Evolutionary conservation across 495 filamentous ascomycete genomes (phyloP), one percentile per base, ranked within the genome.

Genomic region (Stereocaulon alpinum): DNA sequence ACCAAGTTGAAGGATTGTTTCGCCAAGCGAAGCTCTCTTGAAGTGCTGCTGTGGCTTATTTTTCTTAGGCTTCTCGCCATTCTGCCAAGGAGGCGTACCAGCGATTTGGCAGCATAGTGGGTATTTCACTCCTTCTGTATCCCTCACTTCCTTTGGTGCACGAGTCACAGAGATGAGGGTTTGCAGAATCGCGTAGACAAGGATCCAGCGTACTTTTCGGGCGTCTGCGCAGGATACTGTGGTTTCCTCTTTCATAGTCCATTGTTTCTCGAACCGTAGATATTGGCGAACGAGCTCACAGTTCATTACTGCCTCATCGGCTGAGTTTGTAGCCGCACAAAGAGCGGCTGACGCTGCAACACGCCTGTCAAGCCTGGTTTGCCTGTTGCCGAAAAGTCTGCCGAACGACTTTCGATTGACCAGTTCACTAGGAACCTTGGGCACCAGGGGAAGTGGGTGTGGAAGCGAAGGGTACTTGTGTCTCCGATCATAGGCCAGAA

Each of bases 161-260:
- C 85, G 83, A 11, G 84, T 77, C 34, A 88, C 77, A 40, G 76
- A 80, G 3, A 84, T 84, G 1, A 89, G 76, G 0, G 80, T 82
- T 66, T 91, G 87, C n/a, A 91, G 70, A n/a, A 86, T 75, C 30
- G 82, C 80, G 68, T 91, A 91, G 32, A 90, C 77, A 15, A 89
- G 68, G 4, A 88, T 74, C 87, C 87, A 91, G 48, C 87, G 82
- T 24, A 83, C 82, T 52, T 80, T 79, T 1, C 84, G 79, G 12
- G 82, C 83, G 7, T 75, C 76, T 40, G 72, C 76, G 12, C 79
- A 82, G 41, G 81, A 74, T 0, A 78, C 66, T 48, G 72, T 71
- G 45, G 76, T 69, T 37, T 75, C 71, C 40, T 68, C 66, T 40
- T 55, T 66, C 48, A 70, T 55, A 17, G 68, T 63, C 57, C 69